phyloP scores from a whole-genome alignment of 768 basidiomycete species.

The Macrolepiota albuminosa region DNA sequence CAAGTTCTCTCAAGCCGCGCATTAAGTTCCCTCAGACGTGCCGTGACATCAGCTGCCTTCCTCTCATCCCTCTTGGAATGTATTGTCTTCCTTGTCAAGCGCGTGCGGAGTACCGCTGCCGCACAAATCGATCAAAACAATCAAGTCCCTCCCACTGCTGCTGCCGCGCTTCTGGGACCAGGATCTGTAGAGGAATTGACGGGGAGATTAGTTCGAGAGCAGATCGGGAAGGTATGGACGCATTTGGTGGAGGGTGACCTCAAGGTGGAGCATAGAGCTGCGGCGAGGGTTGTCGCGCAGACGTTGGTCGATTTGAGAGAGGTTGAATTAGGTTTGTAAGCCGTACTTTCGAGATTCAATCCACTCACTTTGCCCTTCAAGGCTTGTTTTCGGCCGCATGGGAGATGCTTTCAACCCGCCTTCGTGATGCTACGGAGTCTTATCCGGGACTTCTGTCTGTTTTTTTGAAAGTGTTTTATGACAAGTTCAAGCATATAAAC shows the following conservation, averaged over 20 bases:
- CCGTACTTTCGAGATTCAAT: neutral
- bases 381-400: constrained; percentile 50
- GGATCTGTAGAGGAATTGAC: constrained; percentile 8
- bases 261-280: constrained; percentile 40
- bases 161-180: neutral
- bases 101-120: constrained; percentile 24
- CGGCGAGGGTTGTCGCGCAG: constrained; percentile 41
- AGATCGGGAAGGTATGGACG: constrained; percentile 45
- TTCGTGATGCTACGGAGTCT: constrained; percentile 20
- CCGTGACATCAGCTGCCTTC: constrained; percentile 57
- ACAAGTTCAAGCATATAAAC: constrained; percentile 30
- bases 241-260: constrained; percentile 39
- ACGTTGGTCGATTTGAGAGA: constrained; percentile 30
- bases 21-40: constrained; percentile 51
- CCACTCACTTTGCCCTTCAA: constrained; percentile 12
- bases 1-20: constrained; percentile 68
- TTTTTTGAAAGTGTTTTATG: constrained; percentile 41
- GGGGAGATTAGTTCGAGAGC: constrained; percentile 34
- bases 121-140: neutral
- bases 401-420: constrained; percentile 29
- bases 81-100: constrained; percentile 49
- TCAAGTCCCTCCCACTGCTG: constrained; percentile 1
- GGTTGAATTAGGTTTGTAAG: constrained; percentile 20
- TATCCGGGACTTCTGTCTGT: constrained; percentile 35
- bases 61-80: constrained; percentile 69